These are phyloP conservation scores for Bipolaris gigantea DNA, from an alignment of 2,329 filamentous ascomycete species.

Conservation along the genomic window DNA sequence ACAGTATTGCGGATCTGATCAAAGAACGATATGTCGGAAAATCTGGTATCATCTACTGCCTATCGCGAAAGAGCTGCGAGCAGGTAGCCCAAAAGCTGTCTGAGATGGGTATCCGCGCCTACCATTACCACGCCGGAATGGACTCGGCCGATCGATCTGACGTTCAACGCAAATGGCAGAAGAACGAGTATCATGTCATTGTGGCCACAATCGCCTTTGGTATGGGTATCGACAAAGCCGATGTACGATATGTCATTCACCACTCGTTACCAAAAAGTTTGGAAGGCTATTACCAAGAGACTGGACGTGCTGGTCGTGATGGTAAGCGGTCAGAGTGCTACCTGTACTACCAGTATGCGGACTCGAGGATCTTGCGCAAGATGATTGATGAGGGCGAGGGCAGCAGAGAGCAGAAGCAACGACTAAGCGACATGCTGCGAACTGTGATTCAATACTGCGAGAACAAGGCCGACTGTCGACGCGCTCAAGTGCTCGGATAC, in stretches of 20 bases:
- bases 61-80: conserved; percentile 83
- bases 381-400: conserved; percentile 86
- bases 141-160: conserved; percentile 65
- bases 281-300: conserved; percentile 98
- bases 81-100: conserved; percentile 72
- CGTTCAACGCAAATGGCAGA: conserved; percentile 82
- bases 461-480: conserved; percentile 82
- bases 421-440: conserved; percentile 82
- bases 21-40: conserved; percentile 67
- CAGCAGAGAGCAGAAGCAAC: conserved; percentile 74
- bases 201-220: conserved; percentile 98
- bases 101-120: conserved; percentile 67
- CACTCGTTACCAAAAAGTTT: conserved; percentile 90
- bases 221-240: conserved; percentile 99
- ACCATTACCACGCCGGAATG: conserved; percentile 86
- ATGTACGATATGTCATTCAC: conserved; percentile 96
- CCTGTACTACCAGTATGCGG: conserved; percentile 81
- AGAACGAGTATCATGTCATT: conserved; percentile 78
- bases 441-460: conserved; percentile 87
- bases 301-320: conserved; percentile 89
- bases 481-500: conserved; percentile 87
- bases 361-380: conserved; percentile 71
- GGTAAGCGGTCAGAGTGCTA: conserved; percentile 86
- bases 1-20: conserved; percentile 67
- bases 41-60: conserved; percentile 90